Conservation (phyloP, 345 rosid species). For the Cardamine resedifolia region DNA sequence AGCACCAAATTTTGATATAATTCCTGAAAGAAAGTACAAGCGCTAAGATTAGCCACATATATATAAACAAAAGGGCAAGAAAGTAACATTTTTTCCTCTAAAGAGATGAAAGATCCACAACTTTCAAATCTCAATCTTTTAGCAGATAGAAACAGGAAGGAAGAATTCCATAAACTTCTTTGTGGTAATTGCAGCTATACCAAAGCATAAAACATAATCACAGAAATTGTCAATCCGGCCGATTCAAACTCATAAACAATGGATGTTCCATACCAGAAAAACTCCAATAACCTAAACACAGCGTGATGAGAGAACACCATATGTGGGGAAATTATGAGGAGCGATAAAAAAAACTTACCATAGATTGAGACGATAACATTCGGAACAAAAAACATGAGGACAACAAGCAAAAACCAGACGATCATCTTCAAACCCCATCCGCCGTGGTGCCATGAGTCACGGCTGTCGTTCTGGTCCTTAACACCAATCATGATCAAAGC, state of each 20-base stretch:
- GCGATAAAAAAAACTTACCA: constrained; percentile 50
- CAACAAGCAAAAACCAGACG: constrained; percentile 73
- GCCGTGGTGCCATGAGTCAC: constrained; percentile 95
- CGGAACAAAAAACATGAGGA: constrained; percentile 92
- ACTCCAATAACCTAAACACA: no score
- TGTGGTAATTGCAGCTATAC: background rate
- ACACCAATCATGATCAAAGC: constrained; percentile 92
- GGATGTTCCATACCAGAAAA: no score
- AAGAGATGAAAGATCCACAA: background rate
- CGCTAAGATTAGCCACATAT: background rate
- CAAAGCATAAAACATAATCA: no score
- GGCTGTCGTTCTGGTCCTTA: constrained; percentile 87
- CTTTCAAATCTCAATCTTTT: background rate
- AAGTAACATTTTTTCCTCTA: background rate
- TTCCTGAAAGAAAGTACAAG: constrained; percentile 51
- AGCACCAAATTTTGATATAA: constrained; percentile 85
- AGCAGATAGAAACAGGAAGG: background rate
- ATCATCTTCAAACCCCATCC: constrained; percentile 94
- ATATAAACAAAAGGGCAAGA: background rate
- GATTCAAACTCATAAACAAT: no score
- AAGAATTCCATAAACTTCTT: background rate
- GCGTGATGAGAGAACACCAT: background rate
- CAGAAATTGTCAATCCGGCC: no score
- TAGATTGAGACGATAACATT: constrained; percentile 64
- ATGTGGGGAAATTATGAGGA: background rate